Conservation (phyloP, 2,329 filamentous ascomycete species). For the Colletotrichum neosansevieriae region DNA sequence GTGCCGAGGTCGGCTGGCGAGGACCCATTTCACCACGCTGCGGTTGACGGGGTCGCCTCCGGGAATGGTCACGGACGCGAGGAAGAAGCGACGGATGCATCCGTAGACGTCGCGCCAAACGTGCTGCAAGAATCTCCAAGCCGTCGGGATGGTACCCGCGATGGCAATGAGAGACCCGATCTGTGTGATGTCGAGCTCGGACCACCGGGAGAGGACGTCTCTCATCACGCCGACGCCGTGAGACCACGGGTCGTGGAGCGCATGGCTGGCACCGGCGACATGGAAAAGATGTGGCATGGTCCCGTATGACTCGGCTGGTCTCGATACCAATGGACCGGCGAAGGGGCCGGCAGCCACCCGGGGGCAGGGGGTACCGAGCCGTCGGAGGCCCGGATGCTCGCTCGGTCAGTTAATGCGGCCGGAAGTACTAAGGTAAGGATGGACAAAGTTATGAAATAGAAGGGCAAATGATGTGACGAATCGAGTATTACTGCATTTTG, state of each 20-base stretch:
- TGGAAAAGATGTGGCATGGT: constrained; percentile 39
- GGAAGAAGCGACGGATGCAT: constrained; percentile 57
- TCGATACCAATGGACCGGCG: not conserved
- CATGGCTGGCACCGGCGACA: constrained; percentile 31
- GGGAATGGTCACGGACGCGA: constrained; percentile 58
- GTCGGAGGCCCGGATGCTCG: constrained; percentile 5
- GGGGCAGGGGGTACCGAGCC: constrained; percentile 11
- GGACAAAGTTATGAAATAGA: not conserved
- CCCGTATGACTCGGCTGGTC: not conserved
- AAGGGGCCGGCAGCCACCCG: not conserved
- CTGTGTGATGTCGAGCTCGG: constrained; percentile 59
- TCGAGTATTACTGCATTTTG: constrained; percentile 24
- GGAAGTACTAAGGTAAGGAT: not conserved
- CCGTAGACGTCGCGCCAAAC: constrained; percentile 53
- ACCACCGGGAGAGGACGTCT: constrained; percentile 54
- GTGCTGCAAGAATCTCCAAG: constrained; percentile 52
- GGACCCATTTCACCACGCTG: constrained; percentile 60
- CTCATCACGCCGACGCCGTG: constrained; percentile 51
- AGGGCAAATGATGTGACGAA: not conserved
- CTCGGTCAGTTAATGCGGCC: not conserved
- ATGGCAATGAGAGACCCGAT: constrained; percentile 60
- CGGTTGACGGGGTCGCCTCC: constrained; percentile 59
- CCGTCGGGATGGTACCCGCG: constrained; percentile 55
- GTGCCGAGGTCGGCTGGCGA: constrained; percentile 53
- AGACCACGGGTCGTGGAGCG: constrained; percentile 47